These are phyloP conservation scores for Candolleomyces aberdarensis DNA, from an alignment of 768 basidiomycete species.

Conservation along the genomic window DNA sequence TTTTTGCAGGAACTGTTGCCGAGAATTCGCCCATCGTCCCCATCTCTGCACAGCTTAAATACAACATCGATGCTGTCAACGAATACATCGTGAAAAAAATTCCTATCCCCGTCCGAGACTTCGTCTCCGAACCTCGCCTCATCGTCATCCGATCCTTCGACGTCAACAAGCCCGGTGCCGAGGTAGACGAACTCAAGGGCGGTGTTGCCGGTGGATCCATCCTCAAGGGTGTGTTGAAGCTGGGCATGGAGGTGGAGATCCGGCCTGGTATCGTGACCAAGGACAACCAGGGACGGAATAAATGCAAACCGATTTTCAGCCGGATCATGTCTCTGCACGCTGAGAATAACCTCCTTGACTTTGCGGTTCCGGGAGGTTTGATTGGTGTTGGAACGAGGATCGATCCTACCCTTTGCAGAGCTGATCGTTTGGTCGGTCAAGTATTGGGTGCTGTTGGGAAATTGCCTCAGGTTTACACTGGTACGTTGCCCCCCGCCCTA, in stretches of 20 bases:
- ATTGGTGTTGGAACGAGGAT: conserved; percentile 98
- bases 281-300: conserved; percentile 84
- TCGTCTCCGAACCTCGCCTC: conserved; percentile 84
- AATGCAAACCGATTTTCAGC: conserved; percentile 93
- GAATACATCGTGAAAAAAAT: conserved; percentile 98
- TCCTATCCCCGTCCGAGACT: conserved; percentile 92
- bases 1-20: conserved; percentile 83
- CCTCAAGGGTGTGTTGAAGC: conserved; percentile 82
- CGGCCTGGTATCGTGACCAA: conserved; percentile 96
- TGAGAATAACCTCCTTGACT: conserved; percentile 90
- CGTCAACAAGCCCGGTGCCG: conserved; percentile 98
- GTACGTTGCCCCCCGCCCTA: conserved; percentile 31
- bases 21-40: conserved; percentile 97
- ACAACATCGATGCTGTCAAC: conserved; percentile 99
- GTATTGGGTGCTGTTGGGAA: conserved; percentile 94
- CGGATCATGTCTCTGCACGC: conserved; percentile 89
- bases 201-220: conserved; percentile 98
- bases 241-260: conserved; percentile 95
- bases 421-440: conserved; percentile 95
- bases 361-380: conserved; percentile 95
- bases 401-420: conserved; percentile 94
- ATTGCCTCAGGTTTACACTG: conserved; percentile 89
- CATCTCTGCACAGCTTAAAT: conserved; percentile 97
- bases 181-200: conserved; percentile 95
- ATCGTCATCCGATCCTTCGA: conserved; percentile 99